Base-by-base conservation (phyloP, 768 basidiomycete genomes). In the Suillus alpinus region DNA sequence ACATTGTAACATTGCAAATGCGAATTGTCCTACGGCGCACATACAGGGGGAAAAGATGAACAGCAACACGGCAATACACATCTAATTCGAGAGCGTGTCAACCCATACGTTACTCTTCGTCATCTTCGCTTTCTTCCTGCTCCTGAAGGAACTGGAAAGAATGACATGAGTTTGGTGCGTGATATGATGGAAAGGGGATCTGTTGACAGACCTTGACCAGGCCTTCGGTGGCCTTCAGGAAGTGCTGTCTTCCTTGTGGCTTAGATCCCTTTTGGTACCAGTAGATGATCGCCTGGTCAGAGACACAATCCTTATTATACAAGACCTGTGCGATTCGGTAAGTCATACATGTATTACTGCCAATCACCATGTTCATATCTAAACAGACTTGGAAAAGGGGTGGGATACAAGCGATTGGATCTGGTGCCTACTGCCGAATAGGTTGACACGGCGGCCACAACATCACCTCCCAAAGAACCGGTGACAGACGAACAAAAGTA, bases 241-340 rank as follows among this genome's bases (percentile, higher is more conserved):
- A 98, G 74, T 95, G 91, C 74, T 97, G 94, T 70, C 90, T 88
- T 53, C 95, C 96, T 75, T 98, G 93, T 0, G 94, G 86, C 77
- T 94, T 97, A 52, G 95, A 91, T 56, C 97, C 96, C 77, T 99
- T 99, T 78, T 92, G 89, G 76, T 94, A 81, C 96, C 96, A 99
- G 75, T 97, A 98, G 62, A 98, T 90, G 69, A 99, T 95, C 62
- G 95, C 95, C 71, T 95, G 90, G 70, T 95, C 94, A 59, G 94
- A 92, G 67, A 98, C 83, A 76, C 94, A 94, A 68, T 99, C 96
- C 69, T 91, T 88, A 78, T 95, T 95, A 79, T 97, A 98, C 74
- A 98, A 81, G 67, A 95, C 89, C 92, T 94, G 68, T 36, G 58
- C n/a, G 47, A 59, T 4, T 34, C 37, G n/a, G 59, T 67, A 51